Conservation (phyloP, 352 stramenopile genomes). For the Globisporangium splendens region DNA sequence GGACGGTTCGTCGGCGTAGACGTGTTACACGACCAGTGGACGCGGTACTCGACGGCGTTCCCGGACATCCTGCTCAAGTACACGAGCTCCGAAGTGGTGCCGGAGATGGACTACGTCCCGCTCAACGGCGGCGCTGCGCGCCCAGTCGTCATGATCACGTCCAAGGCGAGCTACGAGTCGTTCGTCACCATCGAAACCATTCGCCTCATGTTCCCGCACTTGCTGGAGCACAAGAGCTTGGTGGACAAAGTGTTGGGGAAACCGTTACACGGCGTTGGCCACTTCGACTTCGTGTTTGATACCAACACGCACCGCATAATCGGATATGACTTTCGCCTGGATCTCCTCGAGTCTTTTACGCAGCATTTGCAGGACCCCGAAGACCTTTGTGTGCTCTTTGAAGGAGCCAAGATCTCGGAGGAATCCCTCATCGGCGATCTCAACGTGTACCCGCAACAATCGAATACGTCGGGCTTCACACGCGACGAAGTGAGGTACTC, state of each 20-base stretch:
- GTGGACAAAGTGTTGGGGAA: slow-evolving; percentile 26
- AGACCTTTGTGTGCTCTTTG: slow-evolving; percentile 38
- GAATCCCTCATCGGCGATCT: slow-evolving; percentile 53
- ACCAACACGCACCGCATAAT: slow-evolving; percentile 30
- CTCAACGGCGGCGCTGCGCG: slow-evolving; percentile 6
- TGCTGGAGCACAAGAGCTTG: slow-evolving; percentile 26
- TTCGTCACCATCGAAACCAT: slow-evolving; percentile 41
- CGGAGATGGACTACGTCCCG: slow-evolving; percentile 15
- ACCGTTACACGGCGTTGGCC: slow-evolving; percentile 23
- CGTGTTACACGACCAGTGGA: slow-evolving; percentile 48
- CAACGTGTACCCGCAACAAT: slow-evolving; percentile 18
- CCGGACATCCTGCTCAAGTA: slow-evolving; percentile 34
- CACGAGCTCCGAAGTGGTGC: slow-evolving; percentile 27
- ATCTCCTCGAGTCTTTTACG: slow-evolving; percentile 39
- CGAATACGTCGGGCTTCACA: too few relatives aligned
- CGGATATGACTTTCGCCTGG: slow-evolving; percentile 39
- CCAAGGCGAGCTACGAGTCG: slow-evolving; percentile 35
- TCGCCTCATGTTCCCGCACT: slow-evolving; percentile 50
- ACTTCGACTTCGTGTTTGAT: slow-evolving; percentile 49
- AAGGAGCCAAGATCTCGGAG: slow-evolving; percentile 39
- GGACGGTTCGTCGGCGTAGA: slow-evolving; percentile 33
- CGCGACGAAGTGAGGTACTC: not conserved
- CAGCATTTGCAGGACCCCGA: slow-evolving; percentile 32
- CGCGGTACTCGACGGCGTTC: slow-evolving; percentile 40
- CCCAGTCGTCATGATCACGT: slow-evolving; percentile 29